phyloP scores from a whole-genome alignment of 2,329 filamentous ascomycete species.

The Arthrinium phaeospermum region DNA sequence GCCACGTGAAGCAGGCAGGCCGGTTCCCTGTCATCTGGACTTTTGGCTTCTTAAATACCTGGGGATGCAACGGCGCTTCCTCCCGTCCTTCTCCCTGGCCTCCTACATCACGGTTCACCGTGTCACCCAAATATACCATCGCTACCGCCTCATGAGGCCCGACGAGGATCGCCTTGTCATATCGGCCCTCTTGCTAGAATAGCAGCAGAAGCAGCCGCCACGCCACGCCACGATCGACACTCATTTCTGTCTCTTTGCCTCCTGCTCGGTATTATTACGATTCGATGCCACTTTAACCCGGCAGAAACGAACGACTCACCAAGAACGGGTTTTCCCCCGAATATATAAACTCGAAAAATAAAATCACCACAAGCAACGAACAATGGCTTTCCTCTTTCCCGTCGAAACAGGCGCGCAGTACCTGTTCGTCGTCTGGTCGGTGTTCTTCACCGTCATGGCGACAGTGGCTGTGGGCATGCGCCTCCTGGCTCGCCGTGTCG shows the following conservation, averaged over 20 bases:
- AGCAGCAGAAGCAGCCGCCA: neutral
- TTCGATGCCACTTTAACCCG: no score
- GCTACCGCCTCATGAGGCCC: neutral
- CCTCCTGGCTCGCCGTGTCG: slow-evolving; percentile 8
- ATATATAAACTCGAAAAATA: no score
- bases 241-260: no score
- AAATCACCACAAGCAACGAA: neutral
- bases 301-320: no score
- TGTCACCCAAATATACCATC: neutral
- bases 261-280: no score
- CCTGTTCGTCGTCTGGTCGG: neutral
- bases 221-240: no score
- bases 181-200: neutral
- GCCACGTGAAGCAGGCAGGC: neutral
- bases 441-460: slow-evolving; percentile 2
- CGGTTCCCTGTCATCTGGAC: neutral
- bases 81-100: no score
- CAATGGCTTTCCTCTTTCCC: slow-evolving; percentile 14
- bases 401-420: slow-evolving; percentile 12
- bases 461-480: neutral
- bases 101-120: neutral
- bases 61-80: neutral
- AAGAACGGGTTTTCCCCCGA: no score
- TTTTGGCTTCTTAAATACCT: neutral
- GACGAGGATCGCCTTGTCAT: neutral